phyloP scores from a whole-genome alignment of 257 asterid species.

The Avicennia marina region DNA sequence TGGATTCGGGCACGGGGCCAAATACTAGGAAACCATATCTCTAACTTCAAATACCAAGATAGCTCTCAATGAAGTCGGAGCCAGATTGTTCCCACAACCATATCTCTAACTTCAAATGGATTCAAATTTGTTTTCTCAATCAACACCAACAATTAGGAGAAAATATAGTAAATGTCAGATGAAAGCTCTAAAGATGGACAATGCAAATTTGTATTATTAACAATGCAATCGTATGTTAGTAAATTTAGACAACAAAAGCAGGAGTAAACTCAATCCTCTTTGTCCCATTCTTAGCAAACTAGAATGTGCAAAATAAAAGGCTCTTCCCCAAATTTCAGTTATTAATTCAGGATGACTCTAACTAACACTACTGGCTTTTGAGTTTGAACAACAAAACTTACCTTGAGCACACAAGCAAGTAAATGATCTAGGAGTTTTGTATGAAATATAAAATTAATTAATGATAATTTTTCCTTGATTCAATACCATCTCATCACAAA shows the following conservation, averaged over 20 bases:
- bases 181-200: not conserved
- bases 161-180: not conserved
- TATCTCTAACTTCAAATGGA: too few relatives aligned
- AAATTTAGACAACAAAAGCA: not conserved
- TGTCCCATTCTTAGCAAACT: too few relatives aligned
- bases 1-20: slow-evolving; percentile 86
- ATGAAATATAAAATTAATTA: too few relatives aligned
- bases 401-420: slow-evolving; percentile 87
- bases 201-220: too few relatives aligned
- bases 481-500: too few relatives aligned
- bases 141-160: slow-evolving; percentile 44
- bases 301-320: not conserved
- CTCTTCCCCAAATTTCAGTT: not conserved
- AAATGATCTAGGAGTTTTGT: slow-evolving; percentile 83
- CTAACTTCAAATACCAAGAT: too few relatives aligned
- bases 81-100: slow-evolving; percentile 59
- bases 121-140: too few relatives aligned
- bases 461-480: too few relatives aligned
- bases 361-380: not conserved
- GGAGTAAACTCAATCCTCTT: too few relatives aligned
- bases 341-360: too few relatives aligned
- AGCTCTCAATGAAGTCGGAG: too few relatives aligned
- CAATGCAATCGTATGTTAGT: not conserved
- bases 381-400: slow-evolving; percentile 16
- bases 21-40: slow-evolving; percentile 77